Evolutionary conservation across 345 rosid species (phyloP), one percentile per base, ranked within the genome.

Genomic region (Syzygium aqueum): DNA sequence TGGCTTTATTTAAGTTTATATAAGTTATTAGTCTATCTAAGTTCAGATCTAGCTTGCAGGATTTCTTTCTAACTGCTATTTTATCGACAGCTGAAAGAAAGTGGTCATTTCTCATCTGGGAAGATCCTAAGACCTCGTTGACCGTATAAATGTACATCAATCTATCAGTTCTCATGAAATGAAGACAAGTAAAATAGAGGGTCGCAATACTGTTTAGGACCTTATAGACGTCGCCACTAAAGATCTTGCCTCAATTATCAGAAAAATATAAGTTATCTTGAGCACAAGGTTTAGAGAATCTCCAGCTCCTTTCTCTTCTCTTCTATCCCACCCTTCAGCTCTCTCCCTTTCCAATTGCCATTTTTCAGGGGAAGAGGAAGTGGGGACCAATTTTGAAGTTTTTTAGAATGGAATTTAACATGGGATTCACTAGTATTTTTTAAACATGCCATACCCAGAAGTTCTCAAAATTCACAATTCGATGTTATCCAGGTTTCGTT

Each of bases 401-500:
- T 5, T 6, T 37, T 73, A 73, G 49, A 73, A 37, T 73, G 25
- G 49, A 33, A 40, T 73, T 73, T 37, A 27, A 37, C 80, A 73
- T 37, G 49, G 49, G 49, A 73, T 37, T 73, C 49, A 9, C 80
- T 73, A 33, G 37, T 73, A 37, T 37, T 10, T 49, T 73, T 73
- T 37, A 0, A 33, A 73, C 37, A 73, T 73, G 14, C 49, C 49
- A 73, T 37, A 37, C 13, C 80, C 80, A 37, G 27, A 37, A 73
- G 80, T 9, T 33, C 49, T 73, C 25, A 2, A 73, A 73, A 73
- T 73, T 73, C 21, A 73, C 80, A 9, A 19, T 73, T 73, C 8
- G 1, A 61, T 56, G 87, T 84, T 77, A 85, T 84, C 85, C 92
- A 93, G 95, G 92, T 80, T 91, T 88, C 86, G 87, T 88, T 80